phyloP scores from a whole-genome alignment of 495 filamentous ascomycete species.

The Aspergillus incahuasiensis region DNA sequence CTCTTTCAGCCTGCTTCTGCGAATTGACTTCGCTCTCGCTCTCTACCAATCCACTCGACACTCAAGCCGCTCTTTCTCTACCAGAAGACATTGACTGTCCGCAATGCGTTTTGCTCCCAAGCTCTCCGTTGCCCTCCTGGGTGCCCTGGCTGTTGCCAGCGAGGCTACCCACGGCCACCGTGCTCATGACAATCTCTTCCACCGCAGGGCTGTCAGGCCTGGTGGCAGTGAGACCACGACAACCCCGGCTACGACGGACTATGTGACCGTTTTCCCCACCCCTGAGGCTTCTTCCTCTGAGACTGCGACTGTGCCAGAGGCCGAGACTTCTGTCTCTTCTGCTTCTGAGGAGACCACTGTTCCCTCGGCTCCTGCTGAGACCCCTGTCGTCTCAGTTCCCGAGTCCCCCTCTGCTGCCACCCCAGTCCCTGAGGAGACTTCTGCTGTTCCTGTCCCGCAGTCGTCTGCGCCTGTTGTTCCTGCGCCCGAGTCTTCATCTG shows the following conservation, averaged over 20 bases:
- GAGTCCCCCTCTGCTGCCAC: not conserved
- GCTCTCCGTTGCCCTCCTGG: slow-evolving; percentile 44
- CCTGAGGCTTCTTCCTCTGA: slow-evolving; percentile 1
- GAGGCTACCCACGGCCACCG: slow-evolving; percentile 37
- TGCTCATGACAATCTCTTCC: slow-evolving; percentile 27
- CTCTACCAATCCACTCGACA: slow-evolving; percentile 4
- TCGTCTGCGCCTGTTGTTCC: slow-evolving; percentile 1
- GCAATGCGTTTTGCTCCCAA: slow-evolving; percentile 45
- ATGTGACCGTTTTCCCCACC: slow-evolving; percentile 20
- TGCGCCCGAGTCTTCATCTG: not conserved
- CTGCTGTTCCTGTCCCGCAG: not conserved
- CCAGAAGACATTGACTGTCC: not conserved
- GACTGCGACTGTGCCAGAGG: not conserved
- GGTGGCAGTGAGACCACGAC: not conserved
- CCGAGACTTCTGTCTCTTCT: not conserved
- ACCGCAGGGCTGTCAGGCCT: slow-evolving; percentile 10
- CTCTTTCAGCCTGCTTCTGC: slow-evolving; percentile 34
- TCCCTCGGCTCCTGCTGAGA: not conserved
- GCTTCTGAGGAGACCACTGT: not conserved
- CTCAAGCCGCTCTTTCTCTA: not conserved
- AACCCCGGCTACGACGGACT: slow-evolving; percentile 14
- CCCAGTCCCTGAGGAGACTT: not conserved
- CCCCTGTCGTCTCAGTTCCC: not conserved
- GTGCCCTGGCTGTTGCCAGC: slow-evolving; percentile 42
- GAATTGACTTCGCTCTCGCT: slow-evolving; percentile 47